Base-by-base conservation (phyloP, 148 eudicot genomes). In the Nepenthes gracilis region DNA sequence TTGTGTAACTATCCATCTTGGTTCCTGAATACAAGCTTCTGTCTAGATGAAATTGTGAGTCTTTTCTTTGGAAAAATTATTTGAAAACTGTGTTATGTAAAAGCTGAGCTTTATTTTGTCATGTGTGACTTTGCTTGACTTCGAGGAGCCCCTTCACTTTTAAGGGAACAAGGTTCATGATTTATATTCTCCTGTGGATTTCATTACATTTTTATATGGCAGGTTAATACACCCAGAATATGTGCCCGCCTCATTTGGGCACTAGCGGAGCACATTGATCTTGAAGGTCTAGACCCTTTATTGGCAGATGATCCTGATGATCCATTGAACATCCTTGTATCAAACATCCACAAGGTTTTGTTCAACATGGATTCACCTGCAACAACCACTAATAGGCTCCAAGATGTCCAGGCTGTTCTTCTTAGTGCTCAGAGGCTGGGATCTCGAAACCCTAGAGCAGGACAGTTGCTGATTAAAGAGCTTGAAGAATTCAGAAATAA, bases 241-340 rank as follows among this genome's bases (percentile, higher is more conserved):
- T 75, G 81, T 63, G 89, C 94, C 12, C 96, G 92, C 43, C 75
- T 93, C 68, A 81, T 88, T 69, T 88, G 99, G 99, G 82, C 96
- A 35, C 79, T 93, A 61, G 68, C 96, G 32, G 96, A 93, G 74
- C 99, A 93, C 74, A 84, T 93, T 69, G 85, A 93, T 79, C 75
- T 93, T 72, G 96, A 93, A 73, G 99, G 96, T 60, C 67, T 88
- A 71, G 96, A 93, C 61, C 99, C 99, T 15, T 96, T 88, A 64
- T 86, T 93, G 47, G 83, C 95, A 45, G 99, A 93, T 84, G 99
- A 88, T 58, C 99, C 99, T 36, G 95, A 93, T 47, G 99, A 93
- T 67, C 74, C 95, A 2, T 75, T 93, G 36, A 93, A 93, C 69
- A 88, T 88, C 59, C 84, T 93, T 48, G 66, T 86, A 64, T 60